phyloP scores from a whole-genome alignment of 2,329 filamentous ascomycete species.

The Ophiostoma australiae region DNA sequence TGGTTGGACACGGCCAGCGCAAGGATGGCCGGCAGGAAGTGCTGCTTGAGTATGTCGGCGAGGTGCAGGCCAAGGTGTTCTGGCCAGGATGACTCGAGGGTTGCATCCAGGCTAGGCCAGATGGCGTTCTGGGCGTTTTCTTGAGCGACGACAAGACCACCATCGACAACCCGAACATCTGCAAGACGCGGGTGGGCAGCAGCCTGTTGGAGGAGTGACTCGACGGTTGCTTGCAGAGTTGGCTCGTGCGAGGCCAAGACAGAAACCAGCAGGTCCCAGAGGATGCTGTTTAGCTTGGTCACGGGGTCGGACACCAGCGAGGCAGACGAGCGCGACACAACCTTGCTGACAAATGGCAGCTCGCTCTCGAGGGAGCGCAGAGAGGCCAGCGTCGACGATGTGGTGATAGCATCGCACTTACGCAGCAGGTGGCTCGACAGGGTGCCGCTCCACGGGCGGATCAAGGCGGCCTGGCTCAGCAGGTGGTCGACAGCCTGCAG shows the following conservation, averaged over 20 bases:
- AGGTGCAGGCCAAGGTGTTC: slow-evolving; percentile 32
- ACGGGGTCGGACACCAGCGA: slow-evolving; percentile 49
- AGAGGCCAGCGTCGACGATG: slow-evolving; percentile 53
- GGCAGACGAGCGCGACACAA: slow-evolving; percentile 47
- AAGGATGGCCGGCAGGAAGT: slow-evolving; percentile 45
- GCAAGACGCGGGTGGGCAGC: slow-evolving; percentile 17
- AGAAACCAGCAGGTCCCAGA: slow-evolving; percentile 45
- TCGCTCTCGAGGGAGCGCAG: slow-evolving; percentile 61
- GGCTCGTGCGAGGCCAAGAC: slow-evolving; percentile 38
- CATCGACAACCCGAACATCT: slow-evolving; percentile 11
- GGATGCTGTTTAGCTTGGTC: slow-evolving; percentile 43
- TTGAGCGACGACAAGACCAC: slow-evolving; percentile 18
- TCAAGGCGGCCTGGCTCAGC: slow-evolving; percentile 33
- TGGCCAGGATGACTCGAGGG: slow-evolving; percentile 26
- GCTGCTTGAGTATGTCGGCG: slow-evolving; percentile 36
- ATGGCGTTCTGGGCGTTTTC: slow-evolving; percentile 14
- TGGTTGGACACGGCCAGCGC: slow-evolving; percentile 39
- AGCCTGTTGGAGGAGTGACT: slow-evolving; percentile 29
- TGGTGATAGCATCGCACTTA: slow-evolving; percentile 48
- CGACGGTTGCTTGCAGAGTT: slow-evolving; percentile 26
- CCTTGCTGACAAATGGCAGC: slow-evolving; percentile 55
- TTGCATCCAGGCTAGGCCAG: slow-evolving; percentile 19
- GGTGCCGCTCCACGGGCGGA: slow-evolving; percentile 44
- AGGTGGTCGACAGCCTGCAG: slow-evolving; percentile 48
- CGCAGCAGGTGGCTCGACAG: slow-evolving; percentile 51